Evolutionary conservation across 2,329 filamentous ascomycete genomes (phyloP), one percentile per base, ranked within the genome.

Genomic region (Chrysosporium keratinophilum): DNA sequence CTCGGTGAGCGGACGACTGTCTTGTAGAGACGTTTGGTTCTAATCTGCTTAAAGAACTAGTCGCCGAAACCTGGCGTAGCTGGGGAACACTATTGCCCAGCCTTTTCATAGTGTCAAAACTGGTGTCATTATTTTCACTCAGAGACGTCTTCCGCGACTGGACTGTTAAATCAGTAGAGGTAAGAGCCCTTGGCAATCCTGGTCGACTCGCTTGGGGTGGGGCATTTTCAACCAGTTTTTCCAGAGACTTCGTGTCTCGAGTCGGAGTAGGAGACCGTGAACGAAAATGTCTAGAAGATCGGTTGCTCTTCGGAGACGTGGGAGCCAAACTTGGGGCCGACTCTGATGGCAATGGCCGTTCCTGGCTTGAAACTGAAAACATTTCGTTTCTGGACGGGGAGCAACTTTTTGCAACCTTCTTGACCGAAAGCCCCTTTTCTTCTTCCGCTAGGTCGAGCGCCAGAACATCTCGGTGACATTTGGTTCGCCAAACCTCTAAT

Each of bases 401-500:
- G 11, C 17, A 23, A 35, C 20, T 54, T 3, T n/a, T 19, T 7
- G 35, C 17, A 43, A 54, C 43, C n/a, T 37, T 49, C 14, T 54
- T 54, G 23, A 49, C 45, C 14, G 51, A 43, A 12, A 54, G 10
- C 11, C 43, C 6, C 33, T 47, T 54, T n/a, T 52, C 63, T 58
- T 95, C 90, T 60, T 95, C 88, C 52, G 91, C 85, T 7, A 97
- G 74, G 65, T 98, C 93, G 69, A 89, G 78, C 4, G 82, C 76
- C 17, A 98, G 73, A 56, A 97, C 90, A 62, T 96, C 91, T 41
- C 85, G 83, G 68, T 98, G 90, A 60, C 90, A 96, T 64, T 82
- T 91, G 62, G 91, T 80, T 52, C 84, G 86, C 88, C 90, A 96
- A 17, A 96, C 93, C 60, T 95, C 88, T 66, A 94, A 85, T 57